A percentile compares a stretch with the other conserved stretches of the same genome.
These are phyloP conservation scores for Daedaleopsis nitida DNA, from an alignment of 768 basidiomycete species.

Conservation along the genomic window DNA sequence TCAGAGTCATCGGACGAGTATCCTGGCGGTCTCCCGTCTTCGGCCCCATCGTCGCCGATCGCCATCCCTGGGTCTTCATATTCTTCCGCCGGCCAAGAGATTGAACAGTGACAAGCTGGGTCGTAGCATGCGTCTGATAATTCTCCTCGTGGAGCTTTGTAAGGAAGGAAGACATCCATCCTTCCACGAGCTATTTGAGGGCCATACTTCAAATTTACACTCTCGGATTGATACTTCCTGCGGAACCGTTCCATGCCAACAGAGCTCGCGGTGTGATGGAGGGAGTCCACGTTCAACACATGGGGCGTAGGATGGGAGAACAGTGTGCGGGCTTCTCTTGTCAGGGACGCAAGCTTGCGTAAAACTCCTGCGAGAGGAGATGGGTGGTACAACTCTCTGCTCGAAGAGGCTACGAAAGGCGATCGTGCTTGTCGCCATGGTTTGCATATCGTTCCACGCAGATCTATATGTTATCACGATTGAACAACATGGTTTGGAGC, in stretches of 20 bases:
- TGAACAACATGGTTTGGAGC: background rate
- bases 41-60: too few species aligned
- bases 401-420: constrained; percentile 14
- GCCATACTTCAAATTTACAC: too few species aligned
- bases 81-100: too few species aligned
- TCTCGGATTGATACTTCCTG: too few species aligned
- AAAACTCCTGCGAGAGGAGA: constrained; percentile 16
- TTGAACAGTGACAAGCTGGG: background rate
- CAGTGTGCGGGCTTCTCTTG: constrained; percentile 12
- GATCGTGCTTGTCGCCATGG: background rate
- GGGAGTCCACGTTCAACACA: constrained; percentile 33
- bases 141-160: background rate
- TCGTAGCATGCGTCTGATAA: background rate
- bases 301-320: constrained; percentile 39
- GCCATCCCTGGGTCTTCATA: too few species aligned
- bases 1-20: too few species aligned
- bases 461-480: constrained; percentile 23
- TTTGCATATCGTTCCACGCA: constrained; percentile 31
- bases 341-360: background rate
- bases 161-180: constrained; percentile 13
- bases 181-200: background rate
- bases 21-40: too few species aligned
- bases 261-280: constrained; percentile 24
- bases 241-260: background rate
- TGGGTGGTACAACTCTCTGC: constrained; percentile 23